Base-by-base conservation (phyloP, 345 rosid species). In the Salix purpurea region DNA sequence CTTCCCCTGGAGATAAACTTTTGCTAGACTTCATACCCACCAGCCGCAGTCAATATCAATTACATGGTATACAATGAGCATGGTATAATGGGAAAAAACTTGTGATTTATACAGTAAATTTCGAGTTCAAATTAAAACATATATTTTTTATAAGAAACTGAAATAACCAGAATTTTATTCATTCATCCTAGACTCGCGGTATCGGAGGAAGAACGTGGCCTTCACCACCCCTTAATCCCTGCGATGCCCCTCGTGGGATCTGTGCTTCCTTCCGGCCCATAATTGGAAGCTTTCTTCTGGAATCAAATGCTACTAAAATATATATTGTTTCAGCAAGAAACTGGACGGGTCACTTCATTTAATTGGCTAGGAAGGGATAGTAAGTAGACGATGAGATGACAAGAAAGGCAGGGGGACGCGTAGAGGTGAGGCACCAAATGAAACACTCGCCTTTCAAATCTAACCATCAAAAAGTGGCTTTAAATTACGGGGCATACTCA, bases 181-280 rank as follows among this genome's bases (percentile, higher is more conserved):
- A 28, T 26, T 26, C 26, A 26, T n/a, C n/a, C n/a, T n/a, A n/a
- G n/a, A 28, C 1, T 1, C 30, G 32, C 1, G 3, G 32, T 28
- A 80, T 83, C 86, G 80, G 83, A 73, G 30, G 80, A 36, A 77
- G 87, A 88, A 80, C 77, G 72, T 80, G 91, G 84, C 76, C 78
- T 64, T 61, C 81, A 80, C 87, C 81, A 75, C 76, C 32, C 79
- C 74, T 73, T 36, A 70, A 67, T 77, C 81, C 15, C 18, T 0
- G 4, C 23, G 75, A 65, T 24, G 24, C 70, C 79, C 72, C 79
- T 39, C 61, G 69, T 69, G 69, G 42, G 75, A 23, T 78, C 58
- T 34, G 74, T 64, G 50, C 80, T 24, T 76, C 84, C 16, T 28
- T 30, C 86, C 69, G 76, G 74, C 69, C 73, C 78, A 30, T 75